Percentiles rank a stretch among this genome's conserved stretches.
phyloP scores from a whole-genome alignment of 345 rosid species.

The Pseudoturritis turrita region DNA sequence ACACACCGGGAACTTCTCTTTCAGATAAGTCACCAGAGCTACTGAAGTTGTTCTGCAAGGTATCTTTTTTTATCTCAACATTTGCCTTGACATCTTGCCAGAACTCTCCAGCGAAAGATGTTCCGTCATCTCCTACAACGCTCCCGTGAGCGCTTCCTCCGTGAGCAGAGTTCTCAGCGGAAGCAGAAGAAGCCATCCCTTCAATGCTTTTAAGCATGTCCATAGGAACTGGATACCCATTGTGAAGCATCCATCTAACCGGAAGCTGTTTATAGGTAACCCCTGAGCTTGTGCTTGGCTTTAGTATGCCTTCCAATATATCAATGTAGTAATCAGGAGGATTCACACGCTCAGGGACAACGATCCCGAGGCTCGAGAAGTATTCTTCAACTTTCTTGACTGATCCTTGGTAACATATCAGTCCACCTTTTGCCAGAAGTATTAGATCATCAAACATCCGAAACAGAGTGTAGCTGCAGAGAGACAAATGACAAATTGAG shows the following conservation, averaged over 20 bases:
- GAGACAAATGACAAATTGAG: conserved; percentile 2
- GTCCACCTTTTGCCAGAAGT: conserved; percentile 95
- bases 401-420: conserved; percentile 88
- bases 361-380: conserved; percentile 71
- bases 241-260: conserved; percentile 97
- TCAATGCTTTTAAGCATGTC: conserved; percentile 77
- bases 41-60: conserved; percentile 43
- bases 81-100: conserved; percentile 75
- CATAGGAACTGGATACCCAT: conserved; percentile 76
- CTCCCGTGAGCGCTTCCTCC: conserved; percentile 52
- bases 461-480: conserved; percentile 76
- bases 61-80: conserved; percentile 64
- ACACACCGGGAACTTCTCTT: conserved; percentile 62
- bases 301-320: conserved; percentile 86
- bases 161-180: conserved; percentile 47
- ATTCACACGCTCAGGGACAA: conserved; percentile 84
- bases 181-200: conserved; percentile 41
- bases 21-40: conserved; percentile 59
- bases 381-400: conserved; percentile 94
- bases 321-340: conserved; percentile 99
- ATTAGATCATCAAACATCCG: conserved; percentile 95
- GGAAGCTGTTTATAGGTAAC: conserved; percentile 79
- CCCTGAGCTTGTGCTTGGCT: conserved; percentile 55
- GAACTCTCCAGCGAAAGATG: conserved; percentile 73
- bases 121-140: conserved; percentile 36